These are phyloP conservation scores for Paraleonurus japonicus DNA, from an alignment of 257 asterid species.

Conservation along the genomic window DNA sequence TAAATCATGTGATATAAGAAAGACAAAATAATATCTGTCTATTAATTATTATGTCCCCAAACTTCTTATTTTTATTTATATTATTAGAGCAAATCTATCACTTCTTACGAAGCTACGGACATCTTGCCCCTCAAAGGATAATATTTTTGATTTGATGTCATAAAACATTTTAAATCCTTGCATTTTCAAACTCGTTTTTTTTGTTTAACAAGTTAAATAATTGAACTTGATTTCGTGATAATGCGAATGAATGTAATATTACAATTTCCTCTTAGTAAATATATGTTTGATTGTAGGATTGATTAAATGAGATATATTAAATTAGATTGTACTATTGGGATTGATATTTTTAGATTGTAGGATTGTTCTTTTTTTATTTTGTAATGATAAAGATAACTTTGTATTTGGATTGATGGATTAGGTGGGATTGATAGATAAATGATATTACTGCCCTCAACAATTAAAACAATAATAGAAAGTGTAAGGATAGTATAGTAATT, in stretches of 20 bases:
- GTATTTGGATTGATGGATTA: too few species aligned
- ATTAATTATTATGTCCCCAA: conserved; percentile 27
- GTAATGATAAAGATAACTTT: too few species aligned
- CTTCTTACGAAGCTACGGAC: conserved; percentile 7
- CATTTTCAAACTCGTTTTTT: neutral
- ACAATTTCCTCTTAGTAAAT: neutral
- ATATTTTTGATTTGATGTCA: neutral
- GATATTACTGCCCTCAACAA: too few species aligned
- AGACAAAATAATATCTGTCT: conserved; percentile 21
- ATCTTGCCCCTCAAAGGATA: conserved; percentile 1
- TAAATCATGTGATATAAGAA: conserved; percentile 33
- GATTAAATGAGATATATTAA: too few species aligned
- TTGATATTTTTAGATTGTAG: too few species aligned
- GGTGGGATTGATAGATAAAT: too few species aligned
- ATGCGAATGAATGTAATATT: too few species aligned
- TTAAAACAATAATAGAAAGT: too few species aligned
- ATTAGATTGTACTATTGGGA: too few species aligned
- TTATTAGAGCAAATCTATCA: conserved; percentile 3
- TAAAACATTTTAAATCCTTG: neutral
- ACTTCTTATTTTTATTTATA: neutral
- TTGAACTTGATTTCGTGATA: neutral
- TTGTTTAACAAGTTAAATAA: neutral
- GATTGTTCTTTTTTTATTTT: too few species aligned
- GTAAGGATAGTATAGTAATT: too few species aligned
- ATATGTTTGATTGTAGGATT: too few species aligned